phyloP scores from a whole-genome alignment of 108 stramenopile species.

The Aurantiochytrium sp. region DNA sequence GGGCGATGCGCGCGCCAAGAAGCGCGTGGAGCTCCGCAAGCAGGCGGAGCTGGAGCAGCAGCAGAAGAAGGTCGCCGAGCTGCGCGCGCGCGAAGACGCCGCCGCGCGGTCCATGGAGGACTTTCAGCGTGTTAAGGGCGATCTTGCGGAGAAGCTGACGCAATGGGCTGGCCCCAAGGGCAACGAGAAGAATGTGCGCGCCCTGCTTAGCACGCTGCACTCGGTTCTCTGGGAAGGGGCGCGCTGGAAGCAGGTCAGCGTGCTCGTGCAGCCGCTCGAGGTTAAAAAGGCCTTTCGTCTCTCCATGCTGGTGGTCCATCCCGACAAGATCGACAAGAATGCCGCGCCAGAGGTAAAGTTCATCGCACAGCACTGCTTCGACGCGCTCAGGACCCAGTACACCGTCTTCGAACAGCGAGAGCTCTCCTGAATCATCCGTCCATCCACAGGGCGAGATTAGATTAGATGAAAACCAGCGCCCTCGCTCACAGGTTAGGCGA shows the following conservation, averaged over 20 bases:
- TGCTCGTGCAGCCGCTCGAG: neutral
- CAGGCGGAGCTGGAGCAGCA: neutral
- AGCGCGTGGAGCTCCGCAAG: conserved; percentile 13
- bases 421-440: neutral
- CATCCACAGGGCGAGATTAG: no score
- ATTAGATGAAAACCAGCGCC: no score
- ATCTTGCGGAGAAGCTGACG: neutral
- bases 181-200: conserved; percentile 22
- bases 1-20: neutral
- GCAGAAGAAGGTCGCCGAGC: neutral
- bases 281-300: conserved; percentile 8
- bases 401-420: neutral
- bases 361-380: conserved; percentile 3
- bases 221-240: neutral
- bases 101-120: neutral
- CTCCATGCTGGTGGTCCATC: neutral
- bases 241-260: neutral
- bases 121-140: neutral
- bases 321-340: conserved; percentile 22
- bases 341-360: conserved; percentile 19
- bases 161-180: conserved; percentile 1
- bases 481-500: no score
- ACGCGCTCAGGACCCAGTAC: neutral
- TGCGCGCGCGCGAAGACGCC: neutral
- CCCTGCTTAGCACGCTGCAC: neutral